Evolutionary conservation across 805 yeast species (phyloP), one percentile per base, ranked within the genome.

Genomic region (Metschnikowia proteae): DNA sequence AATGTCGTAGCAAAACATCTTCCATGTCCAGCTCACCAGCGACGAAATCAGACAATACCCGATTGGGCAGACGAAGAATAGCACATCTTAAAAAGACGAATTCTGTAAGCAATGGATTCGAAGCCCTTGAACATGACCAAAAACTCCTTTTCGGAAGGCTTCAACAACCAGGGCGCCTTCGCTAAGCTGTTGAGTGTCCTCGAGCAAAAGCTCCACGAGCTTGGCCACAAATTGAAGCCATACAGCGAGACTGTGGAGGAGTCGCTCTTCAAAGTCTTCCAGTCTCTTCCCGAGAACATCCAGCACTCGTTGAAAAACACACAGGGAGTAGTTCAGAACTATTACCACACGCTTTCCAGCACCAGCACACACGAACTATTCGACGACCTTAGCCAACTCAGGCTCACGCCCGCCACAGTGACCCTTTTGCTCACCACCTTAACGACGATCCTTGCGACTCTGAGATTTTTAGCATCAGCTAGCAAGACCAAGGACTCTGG

Each of bases 371-470:
- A 67, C 5, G 63, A 64, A n/a, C 49, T 70, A 10, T 49, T 67
- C 26, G 31, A 51, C n/a, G 75, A 71, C 46, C 58, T 71, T 46
- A 52, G 53, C 34, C 48, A 59, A 7, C 57, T 69, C 35, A 64
- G 61, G 43, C 50, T 64, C 13, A 67, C 71, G 1, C 66, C 73
- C 4, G 61, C 64, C 29, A 72, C 76, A 1, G 61, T 67, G 6
- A 57, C 75, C 0, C 45, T 67, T 38, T 60, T 67, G 11, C 49
- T 69, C 13, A 57, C 68, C 13, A 59, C 66, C 6, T 51, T 62
- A n/a, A 60, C 68, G n/a, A 58, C 72, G 2, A 46, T 65, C 8
- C 31, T 67, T 3, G 38, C 69, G 6, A 46, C 67, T 5, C 53
- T 62, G 5, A 53, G 55, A 35, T 43, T 63, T 2, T 47, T 62